Evolutionary conservation across 192 early-diverging fungal genomes (phyloP).

Genomic region (Geranomyces variabilis): DNA sequence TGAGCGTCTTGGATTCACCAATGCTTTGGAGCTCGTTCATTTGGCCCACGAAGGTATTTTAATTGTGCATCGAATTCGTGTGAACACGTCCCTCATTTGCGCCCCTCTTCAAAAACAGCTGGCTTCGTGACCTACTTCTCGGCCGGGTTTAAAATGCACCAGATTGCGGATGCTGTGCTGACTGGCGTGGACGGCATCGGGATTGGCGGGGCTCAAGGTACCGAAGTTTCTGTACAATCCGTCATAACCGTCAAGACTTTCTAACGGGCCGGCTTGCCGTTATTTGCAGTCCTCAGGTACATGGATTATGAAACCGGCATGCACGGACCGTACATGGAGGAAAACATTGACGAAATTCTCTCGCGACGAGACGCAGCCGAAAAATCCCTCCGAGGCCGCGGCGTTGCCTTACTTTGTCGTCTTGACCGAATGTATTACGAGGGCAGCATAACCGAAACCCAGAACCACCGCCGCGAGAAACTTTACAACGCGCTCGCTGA

Average conservation of each 20-base stretch:
- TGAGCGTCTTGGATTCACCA: slow-evolving; percentile 6
- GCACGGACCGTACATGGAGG: slow-evolving; percentile 16
- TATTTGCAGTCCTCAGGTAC: slow-evolving; percentile 13
- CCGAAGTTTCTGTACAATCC: too few relatives aligned
- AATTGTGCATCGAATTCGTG: not conserved
- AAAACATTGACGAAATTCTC: slow-evolving; percentile 23
- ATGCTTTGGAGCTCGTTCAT: slow-evolving; percentile 8
- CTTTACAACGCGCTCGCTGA: slow-evolving; percentile 4
- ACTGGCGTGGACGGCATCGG: slow-evolving; percentile 16
- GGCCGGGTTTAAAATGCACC: slow-evolving; percentile 13
- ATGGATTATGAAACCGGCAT: slow-evolving; percentile 13
- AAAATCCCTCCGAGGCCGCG: slow-evolving; percentile 1
- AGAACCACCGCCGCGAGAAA: not conserved
- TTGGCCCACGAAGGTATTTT: slow-evolving; percentile 8
- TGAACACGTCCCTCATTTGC: not conserved
- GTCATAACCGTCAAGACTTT: too few relatives aligned
- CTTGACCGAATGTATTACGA: slow-evolving; percentile 15
- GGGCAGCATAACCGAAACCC: slow-evolving; percentile 13
- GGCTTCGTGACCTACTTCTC: slow-evolving; percentile 21
- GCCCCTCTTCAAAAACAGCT: not conserved
- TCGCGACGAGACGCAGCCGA: slow-evolving; percentile 1
- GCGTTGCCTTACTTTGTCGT: not conserved
- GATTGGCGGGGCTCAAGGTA: slow-evolving; percentile 3
- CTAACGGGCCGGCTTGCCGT: too few relatives aligned
- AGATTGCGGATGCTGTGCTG: slow-evolving; percentile 8